Evolutionary conservation across 2,329 filamentous ascomycete genomes (phyloP).

Genomic region (Metarhizium anisopliae): DNA sequence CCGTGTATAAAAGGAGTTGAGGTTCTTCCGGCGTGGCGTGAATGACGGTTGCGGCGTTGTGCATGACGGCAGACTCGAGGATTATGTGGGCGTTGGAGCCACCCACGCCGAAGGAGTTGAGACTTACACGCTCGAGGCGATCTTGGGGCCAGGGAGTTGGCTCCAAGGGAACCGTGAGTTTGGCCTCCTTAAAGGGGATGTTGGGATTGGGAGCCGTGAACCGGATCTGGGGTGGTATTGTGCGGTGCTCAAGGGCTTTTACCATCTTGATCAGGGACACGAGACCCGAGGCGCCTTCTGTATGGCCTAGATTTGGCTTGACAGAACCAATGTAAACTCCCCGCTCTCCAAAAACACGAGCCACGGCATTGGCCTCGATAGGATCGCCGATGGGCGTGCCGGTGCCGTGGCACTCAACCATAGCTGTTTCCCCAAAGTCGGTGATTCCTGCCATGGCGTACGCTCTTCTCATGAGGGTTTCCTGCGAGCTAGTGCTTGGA

Average conservation of each 20-base stretch:
- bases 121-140: conserved; percentile 15
- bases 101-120: conserved; percentile 28
- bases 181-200: conserved; percentile 16
- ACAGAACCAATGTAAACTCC: conserved; percentile 10
- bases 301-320: conserved; percentile 34
- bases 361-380: conserved; percentile 25
- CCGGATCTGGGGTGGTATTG: conserved; percentile 17
- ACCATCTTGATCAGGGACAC: conserved; percentile 29
- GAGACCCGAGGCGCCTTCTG: conserved; percentile 33
- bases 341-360: conserved; percentile 16
- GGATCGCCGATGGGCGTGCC: conserved; percentile 29
- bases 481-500: conserved; percentile 26
- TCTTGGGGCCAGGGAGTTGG: conserved; percentile 24
- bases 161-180: conserved; percentile 20
- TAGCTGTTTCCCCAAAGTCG: conserved; percentile 16
- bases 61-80: conserved; percentile 2
- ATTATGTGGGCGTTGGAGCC: conserved; percentile 25
- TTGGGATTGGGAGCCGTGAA: conserved; percentile 19
- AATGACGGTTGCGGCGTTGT: neutral
- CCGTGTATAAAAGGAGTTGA: neutral
- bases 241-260: conserved; percentile 24
- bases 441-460: conserved; percentile 20
- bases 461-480: conserved; percentile 19
- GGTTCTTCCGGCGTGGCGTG: neutral
- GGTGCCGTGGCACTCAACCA: conserved; percentile 31